Conservation (phyloP, 139 green algal genomes). For the Spirogloea muscicola region DNA sequence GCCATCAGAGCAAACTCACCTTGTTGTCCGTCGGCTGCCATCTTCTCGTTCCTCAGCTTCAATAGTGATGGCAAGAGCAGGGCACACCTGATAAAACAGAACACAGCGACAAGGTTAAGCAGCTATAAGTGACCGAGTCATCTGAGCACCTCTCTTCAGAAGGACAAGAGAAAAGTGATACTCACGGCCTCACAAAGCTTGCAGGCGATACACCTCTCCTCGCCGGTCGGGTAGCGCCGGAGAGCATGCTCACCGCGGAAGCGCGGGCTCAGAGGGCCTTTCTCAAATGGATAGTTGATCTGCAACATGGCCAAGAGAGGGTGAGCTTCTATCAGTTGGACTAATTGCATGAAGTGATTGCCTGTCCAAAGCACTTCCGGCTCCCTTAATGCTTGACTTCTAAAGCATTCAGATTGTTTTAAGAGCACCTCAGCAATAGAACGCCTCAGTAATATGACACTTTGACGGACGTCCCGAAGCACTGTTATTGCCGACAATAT, state of each 20-base stretch:
- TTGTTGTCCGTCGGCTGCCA: constrained; percentile 80
- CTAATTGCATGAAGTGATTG: neutral
- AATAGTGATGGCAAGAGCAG: constrained; percentile 96
- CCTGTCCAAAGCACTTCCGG: too few species aligned
- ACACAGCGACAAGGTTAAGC: neutral
- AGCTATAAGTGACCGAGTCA: neutral
- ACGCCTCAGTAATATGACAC: too few species aligned
- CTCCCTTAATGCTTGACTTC: too few species aligned
- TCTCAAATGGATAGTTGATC: constrained; percentile 99
- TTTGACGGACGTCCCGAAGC: too few species aligned
- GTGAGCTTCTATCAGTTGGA: neutral
- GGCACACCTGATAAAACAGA: constrained; percentile 51
- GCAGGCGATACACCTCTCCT: constrained; percentile 99
- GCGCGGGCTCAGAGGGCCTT: constrained; percentile 84
- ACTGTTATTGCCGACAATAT: too few species aligned
- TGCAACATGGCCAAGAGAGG: constrained; percentile 37
- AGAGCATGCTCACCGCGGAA: constrained; percentile 99
- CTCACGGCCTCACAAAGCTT: constrained; percentile 98
- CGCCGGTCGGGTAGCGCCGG: constrained; percentile 90
- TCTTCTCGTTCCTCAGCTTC: constrained; percentile 98
- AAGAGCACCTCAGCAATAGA: too few species aligned
- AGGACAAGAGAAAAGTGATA: neutral
- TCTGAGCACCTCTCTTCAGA: neutral
- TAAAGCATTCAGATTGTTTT: too few species aligned
- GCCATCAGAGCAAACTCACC: constrained; percentile 52